Evolutionary conservation across 1,284 basidiomycete species (phyloP).

Genomic region (Marasmius sp.): DNA sequence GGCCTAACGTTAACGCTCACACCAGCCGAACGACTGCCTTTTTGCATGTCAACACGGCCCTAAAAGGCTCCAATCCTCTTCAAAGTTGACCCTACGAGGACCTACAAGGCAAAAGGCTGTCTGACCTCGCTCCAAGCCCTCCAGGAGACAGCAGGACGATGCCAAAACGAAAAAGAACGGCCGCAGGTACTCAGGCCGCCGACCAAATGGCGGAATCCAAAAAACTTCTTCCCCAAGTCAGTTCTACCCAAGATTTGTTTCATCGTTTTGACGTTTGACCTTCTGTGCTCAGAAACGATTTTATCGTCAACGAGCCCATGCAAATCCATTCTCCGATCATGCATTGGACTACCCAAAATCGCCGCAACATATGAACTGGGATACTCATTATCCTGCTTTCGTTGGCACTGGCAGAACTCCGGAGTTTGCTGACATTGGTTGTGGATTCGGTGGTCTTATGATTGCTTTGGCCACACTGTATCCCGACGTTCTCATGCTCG

Average conservation of each 20-base stretch:
- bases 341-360: constrained; percentile 86
- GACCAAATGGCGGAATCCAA: constrained; percentile 3
- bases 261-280: neutral
- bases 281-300: constrained; percentile 76
- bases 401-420: constrained; percentile 61
- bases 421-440: constrained; percentile 96
- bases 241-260: neutral
- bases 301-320: constrained; percentile 96
- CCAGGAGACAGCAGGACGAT: constrained; percentile 25
- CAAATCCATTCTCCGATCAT: constrained; percentile 98
- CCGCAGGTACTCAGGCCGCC: constrained; percentile 10
- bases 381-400: constrained; percentile 80
- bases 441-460: constrained; percentile 95
- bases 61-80: too few relatives aligned
- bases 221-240: constrained; percentile 34
- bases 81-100: too few relatives aligned
- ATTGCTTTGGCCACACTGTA: constrained; percentile 90
- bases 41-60: too few relatives aligned
- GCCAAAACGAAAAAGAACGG: constrained; percentile 49
- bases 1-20: constrained; percentile 6
- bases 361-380: constrained; percentile 84
- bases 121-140: neutral
- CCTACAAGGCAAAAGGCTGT: neutral
- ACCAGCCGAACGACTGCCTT: neutral
- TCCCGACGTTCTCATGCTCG: constrained; percentile 93